Evolutionary conservation across 2,329 filamentous ascomycete genomes (phyloP), one percentile per base, ranked within the genome.

Genomic region (Aspergillus tanneri): DNA sequence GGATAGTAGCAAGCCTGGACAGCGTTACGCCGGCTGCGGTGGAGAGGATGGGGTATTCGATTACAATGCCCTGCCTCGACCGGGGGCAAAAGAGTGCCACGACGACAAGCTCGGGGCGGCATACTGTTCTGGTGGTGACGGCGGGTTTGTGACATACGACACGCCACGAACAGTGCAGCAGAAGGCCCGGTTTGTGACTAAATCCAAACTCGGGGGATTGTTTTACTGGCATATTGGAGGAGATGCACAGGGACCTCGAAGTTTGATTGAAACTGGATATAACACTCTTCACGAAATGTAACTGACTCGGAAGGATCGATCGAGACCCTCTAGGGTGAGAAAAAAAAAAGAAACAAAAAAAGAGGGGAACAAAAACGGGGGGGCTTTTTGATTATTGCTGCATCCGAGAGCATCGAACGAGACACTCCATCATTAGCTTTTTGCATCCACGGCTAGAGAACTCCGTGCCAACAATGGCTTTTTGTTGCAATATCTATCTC

Each of bases 161-260:
- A 90, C 86, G 55, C 83, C 85, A 3, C 81, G 85, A 35, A 90
- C 87, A 2, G 87, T 92, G 25, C 79, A 79, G 67, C 79, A 84
- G 66, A 93, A 93, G 71, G 88, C 86, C 2, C 73, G 76, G 5
- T 92, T 85, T 65, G 88, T 84, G 66, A 85, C 82, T 60, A 80
- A 86, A 59, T 84, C 85, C 58, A 79, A 80, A 22, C 73, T 93
- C 14, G 88, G 84, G 22, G 88, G 88, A 0, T 70, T 93, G 7
- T 92, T 90, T 66, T 93, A 91, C 68, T 91, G 86, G 86, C 84
- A 86, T 44, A 86, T 84, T n/a, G 85, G 86, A 11, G 83, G 81
- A 3, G 88, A 93, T 71, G 78, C 80, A 6, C 65, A 70, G n/a
- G 79, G 75, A 2, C 57, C 66, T 7, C 71, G 78, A 55, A 86